These are phyloP conservation scores for Pisolithus tinctorius DNA, from an alignment of 768 basidiomycete species.

Conservation along the genomic window DNA sequence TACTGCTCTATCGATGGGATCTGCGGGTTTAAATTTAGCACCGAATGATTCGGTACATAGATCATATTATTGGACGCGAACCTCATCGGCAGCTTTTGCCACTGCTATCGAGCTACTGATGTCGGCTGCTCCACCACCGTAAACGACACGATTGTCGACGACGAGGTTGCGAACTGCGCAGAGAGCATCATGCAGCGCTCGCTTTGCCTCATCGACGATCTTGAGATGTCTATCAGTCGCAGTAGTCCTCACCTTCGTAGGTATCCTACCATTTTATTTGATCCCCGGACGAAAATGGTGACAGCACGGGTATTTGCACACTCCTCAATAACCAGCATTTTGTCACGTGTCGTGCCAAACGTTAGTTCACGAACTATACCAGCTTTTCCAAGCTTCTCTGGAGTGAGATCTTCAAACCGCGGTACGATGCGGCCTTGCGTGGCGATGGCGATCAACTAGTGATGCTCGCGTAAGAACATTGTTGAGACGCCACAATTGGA, in stretches of 20 bases:
- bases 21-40: conserved; percentile 30
- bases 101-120: conserved; percentile 94
- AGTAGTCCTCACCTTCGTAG: not conserved
- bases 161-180: conserved; percentile 96
- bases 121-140: conserved; percentile 97
- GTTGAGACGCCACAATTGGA: not conserved
- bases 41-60: not conserved
- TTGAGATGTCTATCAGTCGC: conserved; percentile 26
- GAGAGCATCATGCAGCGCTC: conserved; percentile 94
- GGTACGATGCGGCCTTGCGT: conserved; percentile 98
- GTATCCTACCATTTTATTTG: conserved; percentile 91
- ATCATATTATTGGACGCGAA: conserved; percentile 23
- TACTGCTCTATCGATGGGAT: conserved; percentile 98
- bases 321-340: conserved; percentile 99
- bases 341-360: conserved; percentile 97
- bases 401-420: conserved; percentile 90
- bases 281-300: conserved; percentile 94
- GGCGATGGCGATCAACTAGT: conserved; percentile 92
- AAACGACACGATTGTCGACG: conserved; percentile 93
- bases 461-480: not conserved
- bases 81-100: conserved; percentile 90
- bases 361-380: conserved; percentile 91
- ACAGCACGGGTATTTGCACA: conserved; percentile 96
- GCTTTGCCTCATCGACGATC: conserved; percentile 99
- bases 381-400: conserved; percentile 87